Base-by-base conservation (phyloP, 2,329 filamentous ascomycete species). In the Metarhizium anisopliae region DNA sequence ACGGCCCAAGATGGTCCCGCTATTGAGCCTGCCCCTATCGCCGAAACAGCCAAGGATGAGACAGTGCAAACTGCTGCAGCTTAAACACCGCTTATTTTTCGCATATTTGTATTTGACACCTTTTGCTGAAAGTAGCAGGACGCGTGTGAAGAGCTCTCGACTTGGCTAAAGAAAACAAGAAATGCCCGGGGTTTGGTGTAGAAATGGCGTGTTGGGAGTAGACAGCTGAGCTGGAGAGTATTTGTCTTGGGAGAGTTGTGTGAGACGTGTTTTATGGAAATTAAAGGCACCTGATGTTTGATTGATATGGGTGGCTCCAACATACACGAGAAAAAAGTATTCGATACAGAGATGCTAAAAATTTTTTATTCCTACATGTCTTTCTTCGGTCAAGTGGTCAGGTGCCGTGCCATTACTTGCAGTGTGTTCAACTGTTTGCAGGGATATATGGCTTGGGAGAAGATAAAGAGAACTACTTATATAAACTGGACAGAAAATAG, bases 11-110 rank as follows among this genome's bases (percentile, higher is more conserved):
- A 68, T 56, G 65, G 62, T 32, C 58, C 60, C 16, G 62, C 68
- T 54, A 65, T 61, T 6, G 68, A 64, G 18, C 64, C 65, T 45
- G 68, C 68, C 3, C 66, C 67, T 8, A 68, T 63, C 18, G 62
- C 67, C 11, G 69, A 62, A n/a, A 54, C 62, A 20, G 52, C 47
- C 51, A 66, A 62, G 54, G 69, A 66, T 40, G 68, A 62, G 29
- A 49, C 67, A 47, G 68, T 66, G 54, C 70, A 70, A 60, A 35
- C 60, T 38, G 56, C 54, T 10, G 55, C 56, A 29, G 57, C 56
- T 25, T 61, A 55, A 57, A 54, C 16, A 36, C 7, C 8, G 36
- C 29, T 25, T 29, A 29, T 50, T 18, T 16, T 50, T 40, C 11
- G 49, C 35, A 53, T 43, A 16, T n/a, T 29, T 20, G 38, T 40